These are phyloP conservation scores for Sarocladiaceae sp. DNA, from an alignment of 2,329 filamentous ascomycete species.

Conservation along the genomic window DNA sequence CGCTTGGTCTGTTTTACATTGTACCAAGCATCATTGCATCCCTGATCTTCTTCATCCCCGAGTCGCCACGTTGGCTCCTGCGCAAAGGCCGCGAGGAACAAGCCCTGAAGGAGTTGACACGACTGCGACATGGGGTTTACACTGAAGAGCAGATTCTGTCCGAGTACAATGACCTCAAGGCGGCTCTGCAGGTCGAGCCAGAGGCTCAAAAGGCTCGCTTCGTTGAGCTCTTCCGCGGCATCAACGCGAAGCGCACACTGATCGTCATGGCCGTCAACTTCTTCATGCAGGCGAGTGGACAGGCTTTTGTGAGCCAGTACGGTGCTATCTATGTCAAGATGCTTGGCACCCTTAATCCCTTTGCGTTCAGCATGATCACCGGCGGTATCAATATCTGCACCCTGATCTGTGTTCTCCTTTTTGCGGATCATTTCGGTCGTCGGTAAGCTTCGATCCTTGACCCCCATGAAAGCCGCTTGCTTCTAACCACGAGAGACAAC, in stretches of 20 bases:
- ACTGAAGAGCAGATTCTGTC: slow-evolving; percentile 15
- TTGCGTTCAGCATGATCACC: slow-evolving; percentile 16
- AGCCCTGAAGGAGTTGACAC: slow-evolving; percentile 16
- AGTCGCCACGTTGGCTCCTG: slow-evolving; percentile 24
- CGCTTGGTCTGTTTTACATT: slow-evolving; percentile 26
- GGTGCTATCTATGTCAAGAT: slow-evolving; percentile 22
- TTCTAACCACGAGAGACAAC: too few relatives aligned
- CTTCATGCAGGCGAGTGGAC: slow-evolving; percentile 22
- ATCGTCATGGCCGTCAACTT: slow-evolving; percentile 21
- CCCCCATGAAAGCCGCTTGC: too few relatives aligned
- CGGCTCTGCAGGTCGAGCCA: slow-evolving; percentile 15
- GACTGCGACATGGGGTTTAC: slow-evolving; percentile 17
- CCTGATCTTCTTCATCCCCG: slow-evolving; percentile 23
- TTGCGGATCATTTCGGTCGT: neutral
- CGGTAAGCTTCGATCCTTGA: too few relatives aligned
- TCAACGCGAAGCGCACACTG: slow-evolving; percentile 17
- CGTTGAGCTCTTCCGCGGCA: slow-evolving; percentile 13
- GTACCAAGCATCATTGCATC: slow-evolving; percentile 22
- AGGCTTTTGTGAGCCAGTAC: slow-evolving; percentile 21
- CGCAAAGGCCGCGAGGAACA: slow-evolving; percentile 20
- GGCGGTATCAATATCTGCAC: slow-evolving; percentile 12
- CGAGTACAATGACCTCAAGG: slow-evolving; percentile 17
- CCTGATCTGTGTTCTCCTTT: slow-evolving; percentile 4
- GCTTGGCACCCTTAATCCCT: slow-evolving; percentile 22
- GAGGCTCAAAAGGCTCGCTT: slow-evolving; percentile 15